Evolutionary conservation across 306 rosid species (phyloP).

Genomic region (Biancaea sappan): DNA sequence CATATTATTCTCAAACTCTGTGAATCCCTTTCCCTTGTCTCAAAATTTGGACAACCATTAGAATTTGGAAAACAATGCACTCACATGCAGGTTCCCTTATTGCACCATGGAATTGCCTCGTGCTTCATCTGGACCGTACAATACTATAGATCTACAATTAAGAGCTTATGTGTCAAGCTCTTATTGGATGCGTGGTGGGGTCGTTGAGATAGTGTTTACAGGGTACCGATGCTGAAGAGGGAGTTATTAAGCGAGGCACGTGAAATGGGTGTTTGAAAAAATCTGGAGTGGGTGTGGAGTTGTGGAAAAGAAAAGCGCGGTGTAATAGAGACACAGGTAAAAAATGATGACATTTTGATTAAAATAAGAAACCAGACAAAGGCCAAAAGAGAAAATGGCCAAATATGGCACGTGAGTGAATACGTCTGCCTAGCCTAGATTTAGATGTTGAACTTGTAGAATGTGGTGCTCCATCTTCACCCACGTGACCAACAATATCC

Average conservation of each 20-base stretch:
- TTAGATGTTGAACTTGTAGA: neutral
- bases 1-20: neutral
- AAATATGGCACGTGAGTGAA: neutral
- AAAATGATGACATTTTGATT: too few species aligned
- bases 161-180: neutral
- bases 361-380: too few species aligned
- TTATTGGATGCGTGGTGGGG: neutral
- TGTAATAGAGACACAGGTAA: too few species aligned
- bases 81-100: too few species aligned
- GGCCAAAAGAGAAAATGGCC: too few species aligned
- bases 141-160: neutral
- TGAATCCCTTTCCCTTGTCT: neutral
- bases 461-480: neutral
- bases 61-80: too few species aligned
- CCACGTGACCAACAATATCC: too few species aligned
- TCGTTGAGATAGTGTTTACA: neutral
- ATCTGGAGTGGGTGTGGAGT: neutral
- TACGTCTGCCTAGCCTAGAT: neutral
- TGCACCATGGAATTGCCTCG: neutral
- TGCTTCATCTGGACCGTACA: neutral
- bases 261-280: neutral
- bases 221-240: neutral
- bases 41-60: neutral
- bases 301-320: neutral
- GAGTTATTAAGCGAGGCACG: neutral